Conservation (phyloP, 2,329 filamentous ascomycete species). For the Phyllosticta capitalensis region DNA sequence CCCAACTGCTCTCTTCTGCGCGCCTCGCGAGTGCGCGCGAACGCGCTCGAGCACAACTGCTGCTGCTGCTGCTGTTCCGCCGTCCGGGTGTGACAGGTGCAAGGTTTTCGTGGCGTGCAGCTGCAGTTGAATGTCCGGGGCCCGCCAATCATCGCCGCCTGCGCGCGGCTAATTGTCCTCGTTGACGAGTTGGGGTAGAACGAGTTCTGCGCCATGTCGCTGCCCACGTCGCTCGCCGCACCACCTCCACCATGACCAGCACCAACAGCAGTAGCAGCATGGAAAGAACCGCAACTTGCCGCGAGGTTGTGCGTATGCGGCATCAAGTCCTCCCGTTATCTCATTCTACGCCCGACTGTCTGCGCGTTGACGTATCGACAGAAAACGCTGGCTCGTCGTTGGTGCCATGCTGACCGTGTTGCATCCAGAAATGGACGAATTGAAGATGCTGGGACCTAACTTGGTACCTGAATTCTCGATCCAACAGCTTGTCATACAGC, state of each 20-base stretch:
- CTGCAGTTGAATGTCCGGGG: neutral
- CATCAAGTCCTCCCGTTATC: neutral
- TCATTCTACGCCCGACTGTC: neutral
- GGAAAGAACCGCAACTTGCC: neutral
- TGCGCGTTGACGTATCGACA: neutral
- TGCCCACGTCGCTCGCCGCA: neutral
- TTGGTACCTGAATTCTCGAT: neutral
- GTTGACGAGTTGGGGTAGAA: neutral
- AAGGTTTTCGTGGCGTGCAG: neutral
- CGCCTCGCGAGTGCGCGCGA: neutral
- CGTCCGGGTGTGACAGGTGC: neutral
- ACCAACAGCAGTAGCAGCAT: neutral
- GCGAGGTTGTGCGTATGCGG: neutral
- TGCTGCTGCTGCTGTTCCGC: neutral
- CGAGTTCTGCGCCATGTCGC: neutral
- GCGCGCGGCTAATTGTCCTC: neutral
- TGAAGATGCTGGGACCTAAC: neutral
- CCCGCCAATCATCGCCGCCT: neutral
- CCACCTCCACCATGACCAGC: neutral
- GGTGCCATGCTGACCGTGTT: neutral
- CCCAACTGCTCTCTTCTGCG: neutral
- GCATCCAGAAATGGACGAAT: neutral
- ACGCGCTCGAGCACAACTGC: neutral
- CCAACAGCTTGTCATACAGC: neutral
- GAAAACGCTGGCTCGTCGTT: neutral